Percentiles rank a stretch among this genome's conserved stretches.
Evolutionary conservation across 192 early-diverging fungal genomes (phyloP).

Genomic region (Podila horticola): DNA sequence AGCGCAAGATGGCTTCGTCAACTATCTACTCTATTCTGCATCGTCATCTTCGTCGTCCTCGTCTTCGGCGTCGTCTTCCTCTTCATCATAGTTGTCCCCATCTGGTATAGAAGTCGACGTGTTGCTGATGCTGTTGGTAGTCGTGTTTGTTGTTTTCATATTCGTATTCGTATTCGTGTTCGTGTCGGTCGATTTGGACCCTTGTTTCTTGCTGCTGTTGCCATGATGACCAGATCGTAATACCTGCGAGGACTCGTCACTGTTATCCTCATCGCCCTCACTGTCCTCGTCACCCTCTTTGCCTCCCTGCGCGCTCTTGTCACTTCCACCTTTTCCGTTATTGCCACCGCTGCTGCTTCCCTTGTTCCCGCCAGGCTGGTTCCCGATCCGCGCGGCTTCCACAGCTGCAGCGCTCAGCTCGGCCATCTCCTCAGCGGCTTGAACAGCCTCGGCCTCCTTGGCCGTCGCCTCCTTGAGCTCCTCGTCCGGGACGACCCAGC

Average conservation of each 20-base stretch:
- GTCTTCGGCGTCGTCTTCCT: constrained; percentile 8
- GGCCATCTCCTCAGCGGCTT: constrained; percentile 13
- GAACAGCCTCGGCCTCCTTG: constrained; percentile 16
- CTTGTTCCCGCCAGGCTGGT: constrained; percentile 33
- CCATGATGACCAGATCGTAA: neutral
- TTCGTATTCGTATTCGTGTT: neutral
- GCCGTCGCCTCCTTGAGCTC: constrained; percentile 16
- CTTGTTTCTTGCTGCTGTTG: neutral
- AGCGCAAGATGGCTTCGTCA: too few relatives aligned
- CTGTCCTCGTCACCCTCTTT: constrained; percentile 17
- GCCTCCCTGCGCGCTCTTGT: neutral
- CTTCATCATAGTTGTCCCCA: constrained; percentile 7
- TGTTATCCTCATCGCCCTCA: neutral
- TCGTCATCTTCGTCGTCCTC: constrained; percentile 11
- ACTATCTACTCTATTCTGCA: neutral
- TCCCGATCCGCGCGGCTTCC: constrained; percentile 42
- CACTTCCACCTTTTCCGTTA: neutral
- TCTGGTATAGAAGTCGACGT: neutral
- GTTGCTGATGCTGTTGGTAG: neutral
- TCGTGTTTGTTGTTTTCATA: neutral
- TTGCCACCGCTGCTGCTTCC: constrained; percentile 1
- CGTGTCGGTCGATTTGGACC: neutral
- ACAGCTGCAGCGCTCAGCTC: constrained; percentile 37
- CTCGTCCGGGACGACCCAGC: constrained; percentile 51
- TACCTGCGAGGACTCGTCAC: neutral